Evolutionary conservation across 2,329 filamentous ascomycete species (phyloP), one percentile per base, ranked within the genome.

Genomic region (Xylaria sp.): DNA sequence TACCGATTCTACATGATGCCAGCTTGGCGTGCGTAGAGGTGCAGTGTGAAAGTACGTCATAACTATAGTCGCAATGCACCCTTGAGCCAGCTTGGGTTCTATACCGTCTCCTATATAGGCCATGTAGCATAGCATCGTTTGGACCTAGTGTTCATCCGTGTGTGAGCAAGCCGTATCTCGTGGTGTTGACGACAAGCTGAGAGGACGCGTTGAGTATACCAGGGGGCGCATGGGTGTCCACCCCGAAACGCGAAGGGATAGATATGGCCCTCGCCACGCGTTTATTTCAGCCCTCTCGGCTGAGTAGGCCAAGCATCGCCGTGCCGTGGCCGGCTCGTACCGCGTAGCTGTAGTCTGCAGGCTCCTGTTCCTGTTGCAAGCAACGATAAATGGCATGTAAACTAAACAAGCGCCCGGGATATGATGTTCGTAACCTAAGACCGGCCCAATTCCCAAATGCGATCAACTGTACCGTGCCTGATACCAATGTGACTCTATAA

Each of bases 401-500:
- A 39, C 2, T 24, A 9, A 48, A 39, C 5, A 53, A 61, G 34
- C 7, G 34, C 60, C 55, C 30, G 30, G 61, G 30, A 54, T 62
- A 36, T 64, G 45, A 36, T 64, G 36, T 36, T 47, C 54, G 71
- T 71, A 58, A 57, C 62, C 61, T 71, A 61, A 58, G 21, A 42
- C 51, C 53, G 61, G 61, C 58, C 21, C 69, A 58, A 56, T 59
- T 24, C 67, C 65, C 64, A 66, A 73, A 74, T 73, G 71, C 71
- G 59, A 58, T 42, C 64, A 58, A 56, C 47, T 48, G 17, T 19
- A 51, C 62, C 30, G 72, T 73, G 67, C 65, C 50, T 75, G 73
- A 72, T 75, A 74, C 75, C 74, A 75, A 74, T 75, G 72, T 55
- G 45, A 48, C 55, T 54, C 60, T 34, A 32, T 24, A 30, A 54